Conservation (phyloP, 345 rosid genomes). For the Reutealis trisperma region DNA sequence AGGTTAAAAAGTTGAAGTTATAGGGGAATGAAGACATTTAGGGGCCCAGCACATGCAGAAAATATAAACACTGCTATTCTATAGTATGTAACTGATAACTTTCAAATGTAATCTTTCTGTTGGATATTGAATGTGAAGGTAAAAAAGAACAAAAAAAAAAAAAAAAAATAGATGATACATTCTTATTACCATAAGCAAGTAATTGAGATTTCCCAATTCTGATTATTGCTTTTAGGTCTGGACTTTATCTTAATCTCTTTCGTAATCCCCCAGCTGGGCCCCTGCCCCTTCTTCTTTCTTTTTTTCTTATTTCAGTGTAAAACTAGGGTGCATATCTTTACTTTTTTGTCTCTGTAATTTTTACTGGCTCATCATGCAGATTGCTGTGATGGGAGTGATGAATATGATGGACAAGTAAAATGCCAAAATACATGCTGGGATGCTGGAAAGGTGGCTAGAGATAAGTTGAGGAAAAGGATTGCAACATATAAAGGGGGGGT, state of each 20-base stretch:
- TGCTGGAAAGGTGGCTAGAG: conserved; percentile 84
- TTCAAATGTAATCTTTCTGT: neutral
- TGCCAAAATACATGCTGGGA: conserved; percentile 92
- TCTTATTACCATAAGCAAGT: neutral
- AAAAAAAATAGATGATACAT: neutral
- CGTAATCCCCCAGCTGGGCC: neutral
- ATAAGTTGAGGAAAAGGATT: conserved; percentile 67
- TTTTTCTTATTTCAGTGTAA: too few species aligned
- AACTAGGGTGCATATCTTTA: neutral
- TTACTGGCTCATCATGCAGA: conserved; percentile 43
- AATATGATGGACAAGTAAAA: conserved; percentile 69
- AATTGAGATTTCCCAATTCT: neutral
- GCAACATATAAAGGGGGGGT: conserved; percentile 67
- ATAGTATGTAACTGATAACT: neutral
- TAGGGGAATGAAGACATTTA: neutral
- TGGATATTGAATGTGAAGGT: neutral
- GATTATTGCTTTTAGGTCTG: neutral
- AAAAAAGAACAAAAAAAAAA: neutral
- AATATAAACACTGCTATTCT: neutral
- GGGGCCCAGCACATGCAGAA: neutral
- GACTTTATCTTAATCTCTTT: neutral
- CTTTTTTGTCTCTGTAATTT: neutral
- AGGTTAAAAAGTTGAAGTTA: neutral
- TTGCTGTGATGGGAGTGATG: conserved; percentile 99
- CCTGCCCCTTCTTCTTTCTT: neutral